Percentiles rank a stretch among this genome's conserved stretches.
Conservation (phyloP, 2,329 filamentous ascomycete species). For the Decorospora gaudefroyi region DNA sequence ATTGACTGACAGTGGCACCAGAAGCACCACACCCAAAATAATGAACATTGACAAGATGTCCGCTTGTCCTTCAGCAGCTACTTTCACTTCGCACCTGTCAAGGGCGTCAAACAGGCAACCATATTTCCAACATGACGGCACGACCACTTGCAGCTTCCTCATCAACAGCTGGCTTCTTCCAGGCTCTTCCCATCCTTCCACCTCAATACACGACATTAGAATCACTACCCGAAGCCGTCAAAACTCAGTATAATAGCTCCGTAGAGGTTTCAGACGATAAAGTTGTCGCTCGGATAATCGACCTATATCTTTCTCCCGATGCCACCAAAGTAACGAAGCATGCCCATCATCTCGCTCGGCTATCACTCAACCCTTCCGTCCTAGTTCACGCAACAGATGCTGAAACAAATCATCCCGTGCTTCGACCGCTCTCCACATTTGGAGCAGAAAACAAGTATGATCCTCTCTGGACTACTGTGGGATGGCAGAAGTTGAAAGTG, state of each 20-base stretch:
- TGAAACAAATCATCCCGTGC: slow-evolving; percentile 66
- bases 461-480: slow-evolving; percentile 66
- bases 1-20: no score
- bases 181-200: slow-evolving; percentile 30
- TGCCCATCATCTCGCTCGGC: slow-evolving; percentile 26
- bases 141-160: slow-evolving; percentile 24
- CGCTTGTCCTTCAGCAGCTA: not conserved
- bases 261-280: slow-evolving; percentile 26
- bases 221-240: not conserved
- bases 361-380: slow-evolving; percentile 26
- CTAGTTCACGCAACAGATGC: slow-evolving; percentile 60
- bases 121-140: slow-evolving; percentile 34
- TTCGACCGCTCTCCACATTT: slow-evolving; percentile 65
- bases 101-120: no score
- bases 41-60: no score
- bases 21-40: no score
- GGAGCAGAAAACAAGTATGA: slow-evolving; percentile 58
- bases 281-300: slow-evolving; percentile 27
- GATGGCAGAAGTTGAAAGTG: slow-evolving; percentile 66
- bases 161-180: slow-evolving; percentile 41
- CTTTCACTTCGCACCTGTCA: not conserved
- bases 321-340: slow-evolving; percentile 17
- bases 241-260: not conserved
- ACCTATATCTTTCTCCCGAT: slow-evolving; percentile 30
- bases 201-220: slow-evolving; percentile 31